phyloP scores from a whole-genome alignment of 129 eudicot species.

The Escallonia rubra region DNA sequence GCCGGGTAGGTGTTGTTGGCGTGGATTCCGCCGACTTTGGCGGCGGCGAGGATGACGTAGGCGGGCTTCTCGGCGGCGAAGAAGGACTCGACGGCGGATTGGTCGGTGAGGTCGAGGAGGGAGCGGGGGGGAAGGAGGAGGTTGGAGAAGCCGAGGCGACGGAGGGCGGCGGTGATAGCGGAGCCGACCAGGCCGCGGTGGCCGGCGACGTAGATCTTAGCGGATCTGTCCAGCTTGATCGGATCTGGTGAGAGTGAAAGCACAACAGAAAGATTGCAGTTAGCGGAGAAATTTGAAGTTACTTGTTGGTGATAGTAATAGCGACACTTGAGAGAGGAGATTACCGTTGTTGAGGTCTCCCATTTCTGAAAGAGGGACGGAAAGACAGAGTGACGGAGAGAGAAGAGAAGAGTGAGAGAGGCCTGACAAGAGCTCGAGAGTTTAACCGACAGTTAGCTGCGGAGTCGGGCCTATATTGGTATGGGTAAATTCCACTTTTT shows the following conservation, averaged over 20 bases:
- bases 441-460: too few species aligned
- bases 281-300: neutral
- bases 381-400: too few species aligned
- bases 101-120: slow-evolving; percentile 84
- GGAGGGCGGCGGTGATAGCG: slow-evolving; percentile 70
- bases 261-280: neutral
- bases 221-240: slow-evolving; percentile 56
- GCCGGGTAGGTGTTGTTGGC: slow-evolving; percentile 96
- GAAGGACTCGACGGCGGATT: slow-evolving; percentile 77
- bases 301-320: neutral
- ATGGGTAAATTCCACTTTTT: too few species aligned
- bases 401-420: too few species aligned
- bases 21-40: slow-evolving; percentile 98
- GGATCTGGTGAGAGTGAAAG: slow-evolving; percentile 10
- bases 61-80: slow-evolving; percentile 70
- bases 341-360: slow-evolving; percentile 4
- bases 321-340: neutral
- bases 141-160: slow-evolving; percentile 50
- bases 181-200: slow-evolving; percentile 96
- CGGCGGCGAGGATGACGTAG: slow-evolving; percentile 93
- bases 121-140: slow-evolving; percentile 77
- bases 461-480: too few species aligned
- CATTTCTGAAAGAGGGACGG: neutral
- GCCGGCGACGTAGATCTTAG: slow-evolving; percentile 89
- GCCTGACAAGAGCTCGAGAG: too few species aligned